Evolutionary conservation across 305 asterid species (phyloP), one percentile per base, ranked within the genome.

Genomic region (Fraxinus dipetala): DNA sequence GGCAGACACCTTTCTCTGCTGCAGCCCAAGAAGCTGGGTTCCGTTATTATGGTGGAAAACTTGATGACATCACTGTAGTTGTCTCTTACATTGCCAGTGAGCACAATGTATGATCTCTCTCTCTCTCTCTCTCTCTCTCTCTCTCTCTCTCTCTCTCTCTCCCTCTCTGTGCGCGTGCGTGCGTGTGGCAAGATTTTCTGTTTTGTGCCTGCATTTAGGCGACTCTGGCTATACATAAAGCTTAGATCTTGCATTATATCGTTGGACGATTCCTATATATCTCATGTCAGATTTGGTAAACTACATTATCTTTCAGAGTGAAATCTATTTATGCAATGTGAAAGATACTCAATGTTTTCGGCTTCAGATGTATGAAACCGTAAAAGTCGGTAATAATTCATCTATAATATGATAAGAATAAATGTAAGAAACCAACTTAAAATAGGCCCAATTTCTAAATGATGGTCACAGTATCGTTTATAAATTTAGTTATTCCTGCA

Each of bases 11-110:
- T 80, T 94, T 96, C 91, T 93, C 99, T 78, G 30, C 98, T 61
- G 99, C 99, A 69, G 99, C 99, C n/a, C 99, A 94, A 86, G 98
- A 96, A 77, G 99, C 98, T 26, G 99, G 99, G 28, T 90, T 91
- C 83, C 98, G 98, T 77, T 96, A 94, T 84, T 90, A 56, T 18
- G 65, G 65, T 56, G 99, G 99, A 48, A 96, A 96, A 83, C 98
- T 96, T 22, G 99, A 96, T 82, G 99, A 96, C 89, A 92, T 92
- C 82, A 96, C 98, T 31, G 98, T 93, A 2, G 96, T 96, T 26
- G 98, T 93, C 48, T 94, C 98, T 48, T 96, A 90, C 72, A 90
- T 96, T 75, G 84, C 94, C 77, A 89, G 90, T 34, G 91, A 91
- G 43, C 85, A 89, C 74, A 91, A 90, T 51, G 98, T 95, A 91